A percentile compares a stretch with the other conserved stretches of the same genome.
Conservation (phyloP, 2,329 filamentous ascomycete species). For the Botrytis sinoallii region DNA sequence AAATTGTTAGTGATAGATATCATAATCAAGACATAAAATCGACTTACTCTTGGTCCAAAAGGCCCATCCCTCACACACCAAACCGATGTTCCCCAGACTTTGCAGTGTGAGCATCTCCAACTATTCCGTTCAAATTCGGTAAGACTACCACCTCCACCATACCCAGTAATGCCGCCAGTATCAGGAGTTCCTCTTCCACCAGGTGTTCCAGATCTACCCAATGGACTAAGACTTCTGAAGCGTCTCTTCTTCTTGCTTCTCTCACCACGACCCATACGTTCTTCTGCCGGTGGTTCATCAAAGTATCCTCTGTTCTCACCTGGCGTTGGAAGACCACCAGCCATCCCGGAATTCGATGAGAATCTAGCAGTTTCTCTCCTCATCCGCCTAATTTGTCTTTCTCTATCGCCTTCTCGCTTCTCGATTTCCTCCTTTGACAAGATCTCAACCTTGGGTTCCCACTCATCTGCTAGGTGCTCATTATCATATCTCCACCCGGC, state of each 20-base stretch:
- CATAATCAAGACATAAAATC: not conserved
- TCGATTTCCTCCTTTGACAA: conserved; percentile 96
- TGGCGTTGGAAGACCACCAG: conserved; percentile 66
- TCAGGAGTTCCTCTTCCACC: conserved; percentile 79
- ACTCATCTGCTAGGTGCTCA: conserved; percentile 79
- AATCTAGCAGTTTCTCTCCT: conserved; percentile 90
- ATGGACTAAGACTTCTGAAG: conserved; percentile 83
- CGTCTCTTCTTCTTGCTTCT: conserved; percentile 92
- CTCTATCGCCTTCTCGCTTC: conserved; percentile 90
- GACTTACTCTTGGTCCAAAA: conserved; percentile 72
- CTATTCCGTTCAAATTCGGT: conserved; percentile 73
- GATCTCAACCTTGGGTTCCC: conserved; percentile 78
- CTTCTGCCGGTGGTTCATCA: conserved; percentile 56
- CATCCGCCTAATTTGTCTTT: conserved; percentile 82
- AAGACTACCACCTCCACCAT: conserved; percentile 55
- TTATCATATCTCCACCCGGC: conserved; percentile 96
- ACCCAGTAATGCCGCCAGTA: conserved; percentile 68
- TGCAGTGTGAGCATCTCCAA: conserved; percentile 88
- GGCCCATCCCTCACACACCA: conserved; percentile 96
- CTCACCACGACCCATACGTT: conserved; percentile 87
- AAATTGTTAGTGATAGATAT: conserved; percentile 27
- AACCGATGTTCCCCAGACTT: conserved; percentile 81
- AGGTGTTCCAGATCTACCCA: conserved; percentile 64
- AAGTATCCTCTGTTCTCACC: conserved; percentile 45
- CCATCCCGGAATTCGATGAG: conserved; percentile 79